Base-by-base conservation (phyloP, 805 yeast species). In the Tetrapisispora taiwanensis region DNA sequence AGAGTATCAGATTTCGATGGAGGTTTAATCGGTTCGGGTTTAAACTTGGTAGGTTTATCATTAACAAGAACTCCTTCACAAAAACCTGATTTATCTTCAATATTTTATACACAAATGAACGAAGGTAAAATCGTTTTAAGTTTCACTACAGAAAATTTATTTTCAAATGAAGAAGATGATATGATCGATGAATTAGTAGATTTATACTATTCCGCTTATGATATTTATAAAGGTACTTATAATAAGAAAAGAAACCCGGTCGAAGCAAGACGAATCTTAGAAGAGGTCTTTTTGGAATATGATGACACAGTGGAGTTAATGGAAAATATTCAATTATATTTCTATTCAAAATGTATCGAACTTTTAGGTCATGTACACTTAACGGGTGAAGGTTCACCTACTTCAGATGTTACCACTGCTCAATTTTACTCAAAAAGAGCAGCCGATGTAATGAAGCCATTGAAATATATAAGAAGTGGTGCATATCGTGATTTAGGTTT, bases 331-430 rank as follows among this genome's bases (percentile, higher is more conserved):
- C 58, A 59, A 41, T 48, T 45, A 31, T 46, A 54, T 44, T 48
- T 54, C 60, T 50, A 73, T 69, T 36, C 61, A 44, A 50, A 53
- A 45, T 68, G 74, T 46, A 61, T 73, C 2, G 66, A 68, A 2
- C 54, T 75, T 26, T 54, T 86, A 32, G 96, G 90, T 0, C 81
- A 75, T 45, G 72, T 86, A 74, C 78, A 77, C 51, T 64, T 85
- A 38, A 70, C 81, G 14, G 96, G 95, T 1, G 84, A 79, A 48
- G 94, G 92, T 0, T 66, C 70, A 0, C 67, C 60, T 6, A 22
- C 20, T 3, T 49, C 81, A 1, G 67, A 76, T 35, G 39, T 55
- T 0, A 35, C 47, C 9, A 37, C 53, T 17, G 68, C 70, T 0
- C 54, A 52, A 28, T 46, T 34, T 22, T 52, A 48, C 45, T 45